A percentile compares a stretch with the other conserved stretches of the same genome.
phyloP scores from a whole-genome alignment of 2,329 filamentous ascomycete species.

The Huntiella bhutanensis region DNA sequence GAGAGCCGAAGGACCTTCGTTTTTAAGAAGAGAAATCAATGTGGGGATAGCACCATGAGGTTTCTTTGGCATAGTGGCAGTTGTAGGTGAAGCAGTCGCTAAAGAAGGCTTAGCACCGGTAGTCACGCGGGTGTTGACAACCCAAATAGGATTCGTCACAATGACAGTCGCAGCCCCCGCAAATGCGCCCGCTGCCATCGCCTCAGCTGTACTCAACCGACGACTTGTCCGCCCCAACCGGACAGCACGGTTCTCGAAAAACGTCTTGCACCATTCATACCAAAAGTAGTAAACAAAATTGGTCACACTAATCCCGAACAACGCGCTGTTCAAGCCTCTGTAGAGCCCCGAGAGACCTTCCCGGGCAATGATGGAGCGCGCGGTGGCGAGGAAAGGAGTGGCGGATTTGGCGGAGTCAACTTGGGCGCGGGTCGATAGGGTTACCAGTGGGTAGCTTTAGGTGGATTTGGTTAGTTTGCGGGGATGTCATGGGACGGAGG shows the following conservation, averaged over 20 bases:
- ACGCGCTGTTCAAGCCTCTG: slow-evolving; percentile 75
- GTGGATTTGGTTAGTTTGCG: neutral
- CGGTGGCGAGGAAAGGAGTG: slow-evolving; percentile 64
- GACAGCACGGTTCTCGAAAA: slow-evolving; percentile 62
- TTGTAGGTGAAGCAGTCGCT: slow-evolving; percentile 24
- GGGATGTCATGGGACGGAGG: neutral
- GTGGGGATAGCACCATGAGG: slow-evolving; percentile 59
- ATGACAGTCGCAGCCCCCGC: slow-evolving; percentile 88
- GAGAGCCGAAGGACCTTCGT: slow-evolving; percentile 69
- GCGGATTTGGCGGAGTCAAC: slow-evolving; percentile 91
- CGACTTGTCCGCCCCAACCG: slow-evolving; percentile 53
- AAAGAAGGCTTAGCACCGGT: slow-evolving; percentile 26
- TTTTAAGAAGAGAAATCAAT: slow-evolving; percentile 56
- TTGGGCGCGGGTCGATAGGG: slow-evolving; percentile 89
- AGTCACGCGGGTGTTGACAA: slow-evolving; percentile 96
- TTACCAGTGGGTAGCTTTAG: slow-evolving; percentile 78
- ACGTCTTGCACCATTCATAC: slow-evolving; percentile 91
- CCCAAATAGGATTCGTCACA: slow-evolving; percentile 97
- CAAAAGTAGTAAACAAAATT: slow-evolving; percentile 99
- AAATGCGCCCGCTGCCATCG: slow-evolving; percentile 86
- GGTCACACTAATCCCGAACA: slow-evolving; percentile 95
- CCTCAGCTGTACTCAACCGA: slow-evolving; percentile 79
- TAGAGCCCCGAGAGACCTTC: slow-evolving; percentile 84
- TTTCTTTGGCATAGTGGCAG: slow-evolving; percentile 22
- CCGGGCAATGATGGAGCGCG: slow-evolving; percentile 71